These are phyloP conservation scores for Elongisporangium prolatum DNA, from an alignment of 352 stramenopile genomes.

Conservation along the genomic window DNA sequence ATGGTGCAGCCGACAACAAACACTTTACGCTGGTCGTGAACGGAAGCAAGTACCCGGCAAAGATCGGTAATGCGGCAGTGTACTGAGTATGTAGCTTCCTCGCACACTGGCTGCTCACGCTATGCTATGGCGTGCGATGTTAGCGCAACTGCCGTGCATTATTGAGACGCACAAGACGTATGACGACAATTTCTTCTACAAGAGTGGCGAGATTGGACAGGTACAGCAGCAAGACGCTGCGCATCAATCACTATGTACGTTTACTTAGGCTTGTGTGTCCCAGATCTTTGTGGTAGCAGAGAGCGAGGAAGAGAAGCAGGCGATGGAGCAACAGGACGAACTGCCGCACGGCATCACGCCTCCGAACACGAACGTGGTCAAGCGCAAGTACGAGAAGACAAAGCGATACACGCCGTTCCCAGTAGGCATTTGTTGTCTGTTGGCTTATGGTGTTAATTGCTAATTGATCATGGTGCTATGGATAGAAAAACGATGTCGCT, in stretches of 20 bases:
- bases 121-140: conserved; percentile 1
- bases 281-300: conserved; percentile 84
- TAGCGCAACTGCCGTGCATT: conserved; percentile 82
- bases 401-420: conserved; percentile 79
- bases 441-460: too few species aligned
- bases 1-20: conserved; percentile 75
- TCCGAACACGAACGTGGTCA: conserved; percentile 84
- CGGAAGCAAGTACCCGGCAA: conserved; percentile 70
- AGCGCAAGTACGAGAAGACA: conserved; percentile 86
- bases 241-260: conserved; percentile 1
- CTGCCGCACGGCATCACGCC: conserved; percentile 70
- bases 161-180: conserved; percentile 89
- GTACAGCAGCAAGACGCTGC: conserved; percentile 10
- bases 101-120: not conserved
- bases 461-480: not conserved
- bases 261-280: not conserved
- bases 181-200: conserved; percentile 88
- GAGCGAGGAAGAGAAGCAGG: conserved; percentile 63
- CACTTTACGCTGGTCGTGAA: conserved; percentile 79
- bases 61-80: conserved; percentile 50
- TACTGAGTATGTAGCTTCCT: not conserved
- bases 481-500: conserved; percentile 74
- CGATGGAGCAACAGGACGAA: conserved; percentile 62
- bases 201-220: conserved; percentile 84
- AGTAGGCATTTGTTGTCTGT: too few species aligned